phyloP scores from a whole-genome alignment of 2,329 filamentous ascomycete species.

The Trichophyton mentagrophytes region DNA sequence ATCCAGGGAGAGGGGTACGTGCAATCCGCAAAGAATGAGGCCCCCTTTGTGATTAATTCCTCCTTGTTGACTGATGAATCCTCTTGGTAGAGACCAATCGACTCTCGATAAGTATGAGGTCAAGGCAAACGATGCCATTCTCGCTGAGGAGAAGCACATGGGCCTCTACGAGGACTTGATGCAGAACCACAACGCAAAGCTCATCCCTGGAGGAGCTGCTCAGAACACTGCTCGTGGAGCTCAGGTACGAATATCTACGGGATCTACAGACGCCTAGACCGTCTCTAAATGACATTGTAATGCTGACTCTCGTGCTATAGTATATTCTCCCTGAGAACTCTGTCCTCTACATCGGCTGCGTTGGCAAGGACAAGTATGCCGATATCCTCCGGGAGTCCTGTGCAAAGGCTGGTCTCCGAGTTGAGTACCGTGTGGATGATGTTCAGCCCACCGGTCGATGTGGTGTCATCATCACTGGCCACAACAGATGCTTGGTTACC shows the following conservation, averaged over 20 bases:
- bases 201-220: conserved; percentile 90
- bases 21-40: not conserved
- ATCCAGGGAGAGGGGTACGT: conserved; percentile 68
- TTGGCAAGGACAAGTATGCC: conserved; percentile 91
- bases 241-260: conserved; percentile 41
- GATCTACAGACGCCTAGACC: not conserved
- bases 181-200: conserved; percentile 80
- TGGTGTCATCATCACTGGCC: conserved; percentile 90
- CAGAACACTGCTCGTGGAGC: conserved; percentile 96
- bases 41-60: conserved; percentile 1
- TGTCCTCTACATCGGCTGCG: conserved; percentile 85
- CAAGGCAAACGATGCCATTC: conserved; percentile 94
- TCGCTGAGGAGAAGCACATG: conserved; percentile 83
- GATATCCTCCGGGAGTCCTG: conserved; percentile 77
- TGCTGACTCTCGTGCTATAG: conserved; percentile 25
- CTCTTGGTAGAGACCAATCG: conserved; percentile 53
- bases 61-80: conserved; percentile 10
- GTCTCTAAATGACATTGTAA: not conserved
- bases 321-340: conserved; percentile 86
- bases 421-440: conserved; percentile 88
- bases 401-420: conserved; percentile 73
- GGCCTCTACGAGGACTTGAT: conserved; percentile 87
- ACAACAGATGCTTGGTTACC: conserved; percentile 89
- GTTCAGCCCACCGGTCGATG: conserved; percentile 79
- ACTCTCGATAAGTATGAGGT: conserved; percentile 86